Evolutionary conservation across 352 stramenopile genomes (phyloP), one percentile per base, ranked within the genome.

Genomic region (Phytopythium ostracodes): DNA sequence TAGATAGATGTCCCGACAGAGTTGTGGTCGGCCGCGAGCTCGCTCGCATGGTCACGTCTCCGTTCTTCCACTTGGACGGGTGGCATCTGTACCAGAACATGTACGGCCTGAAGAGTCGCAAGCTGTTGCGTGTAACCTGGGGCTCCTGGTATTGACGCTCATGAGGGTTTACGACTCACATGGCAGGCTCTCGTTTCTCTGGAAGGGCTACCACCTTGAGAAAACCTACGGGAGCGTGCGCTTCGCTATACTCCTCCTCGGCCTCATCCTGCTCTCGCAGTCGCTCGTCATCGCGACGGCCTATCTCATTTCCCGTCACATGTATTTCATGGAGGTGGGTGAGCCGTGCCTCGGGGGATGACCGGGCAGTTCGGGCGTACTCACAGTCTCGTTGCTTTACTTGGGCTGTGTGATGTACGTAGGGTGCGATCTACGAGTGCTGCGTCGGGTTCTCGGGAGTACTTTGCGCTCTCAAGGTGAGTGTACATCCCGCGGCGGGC

Each of bases 11-110:
- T 65, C 84, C 86, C 2, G 75, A 83, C 27, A 68, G 75, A 64
- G 71, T 91, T 22, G 51, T 89, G n/a, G 62, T 63, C 15, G 62
- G 70, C 9, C 64, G 53, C 5, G 73, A 90, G 14, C 46, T 80
- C 49, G 59, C 63, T 25, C 65, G 86, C 20, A 56, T 97, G 3
- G 31, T 96, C 11, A 42, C 77, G 5, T 88, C 89, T 4, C 82
- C 75, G 12, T 84, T 97, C 40, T 66, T 97, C 3, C 91, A 97
- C 66, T 64, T 70, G 14, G 79, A 96, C 33, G 88, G 97, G 25
- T 75, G 89, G 53, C 75, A 97, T 65, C 62, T 97, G 15, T 97
- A 96, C 66, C 84, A 97, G 66, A 97, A 96, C 79, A 96, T 97
- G 91, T 89, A 68, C 10, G 54, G 7, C n/a, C n/a, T n/a, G n/a